Conservation (phyloP, 1,139 yeast species). For the Casaregolazyma suthepensis region DNA sequence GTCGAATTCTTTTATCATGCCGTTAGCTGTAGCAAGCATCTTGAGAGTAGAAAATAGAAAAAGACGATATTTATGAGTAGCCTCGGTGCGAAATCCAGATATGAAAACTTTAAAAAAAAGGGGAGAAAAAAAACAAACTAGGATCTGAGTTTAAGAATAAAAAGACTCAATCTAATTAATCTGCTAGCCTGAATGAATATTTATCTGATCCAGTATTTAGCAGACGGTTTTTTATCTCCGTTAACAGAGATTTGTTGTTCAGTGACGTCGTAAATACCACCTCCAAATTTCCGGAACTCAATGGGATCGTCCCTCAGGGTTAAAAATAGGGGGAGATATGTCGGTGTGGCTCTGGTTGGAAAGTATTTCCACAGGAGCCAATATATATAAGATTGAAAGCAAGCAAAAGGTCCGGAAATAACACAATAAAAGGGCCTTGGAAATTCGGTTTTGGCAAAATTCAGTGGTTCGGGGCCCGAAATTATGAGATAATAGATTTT, state of each 20-base stretch:
- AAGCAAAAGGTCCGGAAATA: neutral
- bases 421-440: neutral
- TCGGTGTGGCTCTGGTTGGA: neutral
- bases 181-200: neutral
- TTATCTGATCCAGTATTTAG: neutral
- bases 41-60: neutral
- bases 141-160: neutral
- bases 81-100: neutral
- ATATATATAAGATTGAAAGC: neutral
- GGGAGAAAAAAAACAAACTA: neutral
- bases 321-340: neutral
- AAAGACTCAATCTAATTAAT: neutral
- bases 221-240: neutral
- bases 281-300: neutral
- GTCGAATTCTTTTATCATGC: constrained; percentile 8
- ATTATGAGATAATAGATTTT: neutral
- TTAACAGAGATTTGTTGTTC: neutral
- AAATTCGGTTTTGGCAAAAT: neutral
- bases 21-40: constrained; percentile 7
- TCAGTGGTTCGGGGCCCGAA: neutral
- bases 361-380: neutral
- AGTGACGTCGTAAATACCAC: neutral
- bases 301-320: neutral
- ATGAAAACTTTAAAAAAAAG: neutral
- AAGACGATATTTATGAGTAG: neutral